A percentile compares a stretch with the other conserved stretches of the same genome.
Conservation (phyloP, 345 rosid genomes). For the Barbarea vulgaris region DNA sequence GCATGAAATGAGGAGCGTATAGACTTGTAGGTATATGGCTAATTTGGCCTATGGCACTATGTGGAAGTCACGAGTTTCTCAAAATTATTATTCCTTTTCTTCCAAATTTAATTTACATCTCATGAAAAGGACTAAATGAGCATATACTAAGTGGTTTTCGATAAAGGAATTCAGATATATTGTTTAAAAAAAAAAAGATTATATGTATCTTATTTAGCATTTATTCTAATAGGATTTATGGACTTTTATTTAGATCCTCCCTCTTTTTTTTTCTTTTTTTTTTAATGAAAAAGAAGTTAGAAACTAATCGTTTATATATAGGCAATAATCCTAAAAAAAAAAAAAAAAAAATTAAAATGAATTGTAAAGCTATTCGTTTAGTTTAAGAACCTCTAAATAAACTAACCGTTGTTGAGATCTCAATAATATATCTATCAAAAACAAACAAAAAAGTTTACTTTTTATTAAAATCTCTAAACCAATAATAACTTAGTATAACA, state of each 20-base stretch:
- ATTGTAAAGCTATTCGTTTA: neutral
- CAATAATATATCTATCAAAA: neutral
- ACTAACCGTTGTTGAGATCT: neutral
- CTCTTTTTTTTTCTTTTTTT: no score
- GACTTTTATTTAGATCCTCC: neutral
- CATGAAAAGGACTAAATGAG: slow-evolving; percentile 6
- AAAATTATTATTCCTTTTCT: slow-evolving; percentile 6
- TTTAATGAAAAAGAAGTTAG: no score
- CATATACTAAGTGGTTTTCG: slow-evolving; percentile 10
- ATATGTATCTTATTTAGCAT: neutral
- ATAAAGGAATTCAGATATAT: neutral
- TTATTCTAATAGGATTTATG: neutral
- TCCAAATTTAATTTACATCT: slow-evolving; percentile 16
- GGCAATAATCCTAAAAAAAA: neutral
- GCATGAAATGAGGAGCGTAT: slow-evolving; percentile 16
- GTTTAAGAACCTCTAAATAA: neutral
- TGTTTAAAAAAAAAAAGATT: neutral
- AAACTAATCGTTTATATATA: no score
- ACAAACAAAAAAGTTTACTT: neutral
- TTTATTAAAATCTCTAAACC: no score
- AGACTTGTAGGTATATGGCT: neutral
- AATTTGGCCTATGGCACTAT: slow-evolving; percentile 13
- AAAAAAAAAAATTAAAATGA: neutral
- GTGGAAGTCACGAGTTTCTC: slow-evolving; percentile 24
- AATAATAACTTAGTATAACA: neutral